A percentile compares a stretch with the other conserved stretches of the same genome.
phyloP scores from a whole-genome alignment of 345 rosid species.

The Bruguiera sexangula region DNA sequence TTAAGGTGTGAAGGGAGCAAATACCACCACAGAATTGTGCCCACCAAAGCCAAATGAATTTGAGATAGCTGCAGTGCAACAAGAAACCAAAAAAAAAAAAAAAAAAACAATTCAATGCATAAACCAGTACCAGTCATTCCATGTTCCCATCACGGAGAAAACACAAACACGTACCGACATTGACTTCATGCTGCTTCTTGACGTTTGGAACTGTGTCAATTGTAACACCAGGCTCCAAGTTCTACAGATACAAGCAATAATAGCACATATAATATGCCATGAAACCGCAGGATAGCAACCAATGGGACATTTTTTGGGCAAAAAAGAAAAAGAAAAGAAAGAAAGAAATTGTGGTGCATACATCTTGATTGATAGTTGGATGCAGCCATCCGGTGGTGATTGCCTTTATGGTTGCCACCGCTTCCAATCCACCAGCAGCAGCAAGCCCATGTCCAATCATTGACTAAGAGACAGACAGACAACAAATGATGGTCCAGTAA shows the following conservation, averaged over 20 bases:
- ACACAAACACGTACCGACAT: constrained; percentile 40
- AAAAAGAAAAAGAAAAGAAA: too few relatives aligned
- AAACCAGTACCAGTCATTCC: too few relatives aligned
- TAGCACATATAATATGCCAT: background rate
- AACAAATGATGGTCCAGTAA: background rate
- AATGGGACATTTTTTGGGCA: too few relatives aligned
- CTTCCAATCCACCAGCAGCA: constrained; percentile 70
- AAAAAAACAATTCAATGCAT: too few relatives aligned
- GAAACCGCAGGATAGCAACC: background rate
- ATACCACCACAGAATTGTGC: constrained; percentile 64
- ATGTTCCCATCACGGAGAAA: too few relatives aligned
- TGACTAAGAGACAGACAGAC: constrained; percentile 32
- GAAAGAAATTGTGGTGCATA: constrained; percentile 14
- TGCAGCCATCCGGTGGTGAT: constrained; percentile 70
- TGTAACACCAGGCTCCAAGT: constrained; percentile 50
- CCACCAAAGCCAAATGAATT: constrained; percentile 69
- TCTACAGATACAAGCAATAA: constrained; percentile 26
- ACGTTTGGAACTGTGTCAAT: constrained; percentile 61
- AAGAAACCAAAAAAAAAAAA: background rate
- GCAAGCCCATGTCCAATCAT: constrained; percentile 71
- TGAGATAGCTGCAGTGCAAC: constrained; percentile 44
- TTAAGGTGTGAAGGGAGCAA: constrained; percentile 49
- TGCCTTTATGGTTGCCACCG: constrained; percentile 64
- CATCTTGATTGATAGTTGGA: constrained; percentile 70
- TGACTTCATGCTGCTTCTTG: constrained; percentile 55